phyloP scores from a whole-genome alignment of 495 filamentous ascomycete genomes.

The Aspergillus sparsus region DNA sequence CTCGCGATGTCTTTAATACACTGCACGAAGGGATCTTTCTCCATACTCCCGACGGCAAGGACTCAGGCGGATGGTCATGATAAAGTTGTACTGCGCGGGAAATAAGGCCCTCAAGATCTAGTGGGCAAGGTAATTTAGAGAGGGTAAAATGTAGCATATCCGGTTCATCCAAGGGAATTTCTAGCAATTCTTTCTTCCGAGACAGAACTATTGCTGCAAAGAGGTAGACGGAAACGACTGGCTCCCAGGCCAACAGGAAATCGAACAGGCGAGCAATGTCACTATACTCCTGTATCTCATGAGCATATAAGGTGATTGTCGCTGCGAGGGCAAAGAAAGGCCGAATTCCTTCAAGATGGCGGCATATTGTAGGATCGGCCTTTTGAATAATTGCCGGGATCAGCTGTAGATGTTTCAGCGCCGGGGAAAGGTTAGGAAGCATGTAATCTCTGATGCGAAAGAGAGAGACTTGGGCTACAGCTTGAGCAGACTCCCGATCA shows the following conservation, averaged over 20 bases:
- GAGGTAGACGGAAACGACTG: constrained; percentile 83
- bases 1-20: constrained; percentile 79
- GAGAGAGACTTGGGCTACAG: constrained; percentile 77
- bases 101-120: constrained; percentile 83
- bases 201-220: constrained; percentile 86
- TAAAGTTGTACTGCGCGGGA: constrained; percentile 61
- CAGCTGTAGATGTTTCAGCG: constrained; percentile 78
- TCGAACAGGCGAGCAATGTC: constrained; percentile 90
- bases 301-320: constrained; percentile 91
- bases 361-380: constrained; percentile 65
- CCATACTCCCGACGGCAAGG: constrained; percentile 65
- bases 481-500: constrained; percentile 48
- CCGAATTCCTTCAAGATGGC: constrained; percentile 72
- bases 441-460: constrained; percentile 96
- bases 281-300: constrained; percentile 87
- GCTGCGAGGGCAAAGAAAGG: constrained; percentile 92
- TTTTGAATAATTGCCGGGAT: constrained; percentile 76
- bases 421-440: constrained; percentile 83
- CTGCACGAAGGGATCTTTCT: constrained; percentile 66
- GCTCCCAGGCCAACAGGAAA: constrained; percentile 80
- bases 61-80: constrained; percentile 68
- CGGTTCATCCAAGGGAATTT: constrained; percentile 78
- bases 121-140: constrained; percentile 78
- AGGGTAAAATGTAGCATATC: constrained; percentile 92
- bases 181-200: constrained; percentile 77